Evolutionary conservation across 2,329 filamentous ascomycete genomes (phyloP), one percentile per base, ranked within the genome.

Genomic region (Aureobasidium sp.): DNA sequence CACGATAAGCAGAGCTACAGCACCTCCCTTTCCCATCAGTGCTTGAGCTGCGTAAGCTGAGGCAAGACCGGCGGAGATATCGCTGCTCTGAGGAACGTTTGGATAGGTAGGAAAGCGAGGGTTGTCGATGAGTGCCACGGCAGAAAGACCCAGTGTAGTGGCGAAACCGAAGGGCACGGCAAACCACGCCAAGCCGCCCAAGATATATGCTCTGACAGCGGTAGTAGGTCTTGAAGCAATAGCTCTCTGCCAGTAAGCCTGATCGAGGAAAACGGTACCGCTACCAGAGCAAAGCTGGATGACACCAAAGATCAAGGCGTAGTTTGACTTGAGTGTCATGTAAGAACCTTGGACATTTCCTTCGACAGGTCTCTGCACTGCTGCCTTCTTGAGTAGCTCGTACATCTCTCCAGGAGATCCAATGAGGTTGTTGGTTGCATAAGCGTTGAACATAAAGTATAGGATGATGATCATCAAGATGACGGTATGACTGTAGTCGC

Each of bases 111-210:
- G 77, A 49, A 77, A 79, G 15, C 65, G 66, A 5, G 75, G 76
- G 30, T 74, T 74, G 63, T 76, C 70, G 3, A 73, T 76, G 16
- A 80, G 70, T 7, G 77, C 78, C 1, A 75, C 75, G 0, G 76
- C 77, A 15, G 74, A 71, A 2, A 81, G 71, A 13, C 78, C 78
- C 59, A 80, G 68, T 1, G 77, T 78, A 1, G 78, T 79, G 1
- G 76, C 74, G 64, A 78, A 75, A 2, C 74, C 73, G 53, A 78
- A 80, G 0, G 34, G 34, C 5, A 25, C 27, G 5, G 76, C 78
- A 62, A 79, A 79, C 74, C 77, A 80, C 3, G 76, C 77, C 6
- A 81, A 67, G 0, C 77, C 77, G n/a, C 76, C 77, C 3, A 80
- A 69, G 32, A 71, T 67, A 47, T 73, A 73, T 13, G 69, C 76